These are phyloP conservation scores for Golubevia pallescens DNA, from an alignment of 1,284 basidiomycete species.

Conservation along the genomic window DNA sequence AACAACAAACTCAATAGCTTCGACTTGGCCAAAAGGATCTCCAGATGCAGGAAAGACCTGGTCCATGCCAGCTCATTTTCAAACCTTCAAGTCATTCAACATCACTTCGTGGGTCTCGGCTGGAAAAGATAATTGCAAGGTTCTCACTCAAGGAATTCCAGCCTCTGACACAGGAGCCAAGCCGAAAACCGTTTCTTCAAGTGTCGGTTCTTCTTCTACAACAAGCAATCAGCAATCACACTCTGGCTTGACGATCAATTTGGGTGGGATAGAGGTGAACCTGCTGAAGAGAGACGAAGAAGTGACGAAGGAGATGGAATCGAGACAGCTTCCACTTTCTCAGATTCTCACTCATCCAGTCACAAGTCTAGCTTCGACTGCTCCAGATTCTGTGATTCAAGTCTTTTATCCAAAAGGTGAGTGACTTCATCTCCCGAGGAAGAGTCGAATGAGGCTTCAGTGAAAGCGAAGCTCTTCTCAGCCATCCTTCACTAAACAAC, in stretches of 20 bases:
- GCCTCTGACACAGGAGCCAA: not conserved
- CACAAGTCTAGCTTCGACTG: too few species aligned
- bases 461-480: not conserved
- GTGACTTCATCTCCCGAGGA: not conserved
- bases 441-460: not conserved
- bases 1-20: not conserved
- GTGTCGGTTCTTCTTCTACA: not conserved
- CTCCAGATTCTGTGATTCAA: slow-evolving; percentile 4
- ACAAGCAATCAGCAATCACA: not conserved
- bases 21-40: not conserved
- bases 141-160: not conserved
- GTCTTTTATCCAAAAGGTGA: slow-evolving; percentile 7
- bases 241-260: not conserved
- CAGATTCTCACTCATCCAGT: too few species aligned
- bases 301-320: not conserved
- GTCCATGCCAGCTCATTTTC: too few species aligned
- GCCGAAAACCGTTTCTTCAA: not conserved
- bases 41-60: not conserved
- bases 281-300: not conserved
- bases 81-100: too few species aligned
- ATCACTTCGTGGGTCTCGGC: too few species aligned
- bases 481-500: not conserved
- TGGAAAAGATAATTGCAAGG: not conserved
- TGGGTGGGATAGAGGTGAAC: not conserved
- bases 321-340: too few species aligned